A percentile compares a stretch with the other conserved stretches of the same genome.
Evolutionary conservation across 495 filamentous ascomycete genomes (phyloP).

Genomic region (Viridothelium virens): DNA sequence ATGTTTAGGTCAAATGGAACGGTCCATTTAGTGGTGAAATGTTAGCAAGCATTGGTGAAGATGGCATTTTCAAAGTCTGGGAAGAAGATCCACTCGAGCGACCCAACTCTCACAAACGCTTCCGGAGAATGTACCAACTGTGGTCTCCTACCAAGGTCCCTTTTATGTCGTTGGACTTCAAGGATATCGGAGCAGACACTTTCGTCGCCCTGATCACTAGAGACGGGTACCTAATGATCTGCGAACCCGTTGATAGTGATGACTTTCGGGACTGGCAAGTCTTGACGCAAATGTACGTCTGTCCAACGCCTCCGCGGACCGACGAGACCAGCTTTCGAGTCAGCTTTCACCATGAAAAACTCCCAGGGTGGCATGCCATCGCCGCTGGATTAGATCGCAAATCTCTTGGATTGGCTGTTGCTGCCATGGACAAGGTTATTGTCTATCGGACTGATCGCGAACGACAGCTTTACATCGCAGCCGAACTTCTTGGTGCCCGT

Average conservation of each 20-base stretch:
- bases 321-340: slow-evolving; percentile 83
- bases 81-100: slow-evolving; percentile 72
- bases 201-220: slow-evolving; percentile 77
- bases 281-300: slow-evolving; percentile 61
- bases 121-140: slow-evolving; percentile 55
- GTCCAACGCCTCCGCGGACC: slow-evolving; percentile 53
- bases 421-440: slow-evolving; percentile 69
- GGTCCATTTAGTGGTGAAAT: slow-evolving; percentile 55
- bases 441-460: slow-evolving; percentile 64
- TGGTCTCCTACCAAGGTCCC: slow-evolving; percentile 51
- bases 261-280: slow-evolving; percentile 66
- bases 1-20: slow-evolving; percentile 67
- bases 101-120: slow-evolving; percentile 64
- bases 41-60: slow-evolving; percentile 67
- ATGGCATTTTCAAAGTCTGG: slow-evolving; percentile 84
- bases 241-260: slow-evolving; percentile 82
- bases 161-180: slow-evolving; percentile 73
- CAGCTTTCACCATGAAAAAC: slow-evolving; percentile 73
- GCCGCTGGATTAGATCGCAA: slow-evolving; percentile 68
- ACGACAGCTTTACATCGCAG: slow-evolving; percentile 68
- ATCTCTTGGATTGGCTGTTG: slow-evolving; percentile 68
- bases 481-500: slow-evolving; percentile 60
- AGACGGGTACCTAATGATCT: slow-evolving; percentile 69
- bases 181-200: slow-evolving; percentile 60
- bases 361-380: slow-evolving; percentile 67